Percentiles rank a stretch among this genome's conserved stretches.
Evolutionary conservation across 2,329 filamentous ascomycete genomes (phyloP).

Genomic region (Talaromyces verruculosus): DNA sequence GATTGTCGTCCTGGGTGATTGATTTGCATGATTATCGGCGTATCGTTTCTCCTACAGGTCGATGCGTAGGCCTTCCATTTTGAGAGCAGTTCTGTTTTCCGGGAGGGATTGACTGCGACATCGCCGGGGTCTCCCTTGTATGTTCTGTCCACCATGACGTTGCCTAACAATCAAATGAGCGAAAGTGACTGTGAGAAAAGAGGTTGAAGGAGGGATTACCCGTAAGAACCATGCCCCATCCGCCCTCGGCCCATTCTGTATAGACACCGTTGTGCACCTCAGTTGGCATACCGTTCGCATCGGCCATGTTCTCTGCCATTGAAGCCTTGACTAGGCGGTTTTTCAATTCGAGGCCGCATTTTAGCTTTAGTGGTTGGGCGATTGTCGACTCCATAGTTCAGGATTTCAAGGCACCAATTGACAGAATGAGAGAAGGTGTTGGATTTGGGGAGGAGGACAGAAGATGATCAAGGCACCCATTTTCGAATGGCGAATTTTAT

Average conservation of each 20-base stretch:
- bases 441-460: neutral
- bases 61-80: conserved; percentile 34
- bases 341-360: conserved; percentile 17
- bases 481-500: neutral
- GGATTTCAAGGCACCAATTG: neutral
- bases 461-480: neutral
- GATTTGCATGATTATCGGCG: conserved; percentile 46
- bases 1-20: conserved; percentile 49
- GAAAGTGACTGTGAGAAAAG: neutral
- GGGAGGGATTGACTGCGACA: conserved; percentile 23
- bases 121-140: conserved; percentile 40
- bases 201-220: too few species aligned
- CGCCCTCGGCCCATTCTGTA: conserved; percentile 50
- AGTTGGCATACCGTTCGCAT: conserved; percentile 10
- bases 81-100: conserved; percentile 22
- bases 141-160: conserved; percentile 48
- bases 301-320: conserved; percentile 18
- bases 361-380: conserved; percentile 11
- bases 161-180: conserved; percentile 27
- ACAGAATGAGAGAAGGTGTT: neutral
- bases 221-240: conserved; percentile 45
- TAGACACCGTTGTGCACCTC: conserved; percentile 39
- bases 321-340: conserved; percentile 18
- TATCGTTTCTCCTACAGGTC: conserved; percentile 38
- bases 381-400: conserved; percentile 16